phyloP scores from a whole-genome alignment of 805 yeast species.

The Maudiozyma bulderi region DNA sequence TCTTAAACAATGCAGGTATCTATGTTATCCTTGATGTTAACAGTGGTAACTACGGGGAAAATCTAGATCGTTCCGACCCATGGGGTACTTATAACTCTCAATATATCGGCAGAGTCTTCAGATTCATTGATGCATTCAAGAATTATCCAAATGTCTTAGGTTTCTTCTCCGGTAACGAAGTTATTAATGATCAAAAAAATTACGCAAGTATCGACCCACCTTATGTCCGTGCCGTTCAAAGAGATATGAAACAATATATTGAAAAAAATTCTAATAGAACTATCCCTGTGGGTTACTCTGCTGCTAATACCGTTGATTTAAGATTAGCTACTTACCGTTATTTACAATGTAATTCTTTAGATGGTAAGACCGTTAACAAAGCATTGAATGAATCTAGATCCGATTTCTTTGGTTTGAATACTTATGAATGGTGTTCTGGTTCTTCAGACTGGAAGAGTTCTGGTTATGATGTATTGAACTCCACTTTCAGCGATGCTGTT shows the following conservation, averaged over 20 bases:
- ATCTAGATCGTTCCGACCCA: slow-evolving; percentile 67
- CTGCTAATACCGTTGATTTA: slow-evolving; percentile 70
- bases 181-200: slow-evolving; percentile 67
- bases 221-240: slow-evolving; percentile 80
- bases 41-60: slow-evolving; percentile 56
- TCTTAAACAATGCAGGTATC: slow-evolving; percentile 82
- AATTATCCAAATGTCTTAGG: slow-evolving; percentile 78
- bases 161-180: slow-evolving; percentile 86
- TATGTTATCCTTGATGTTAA: slow-evolving; percentile 81
- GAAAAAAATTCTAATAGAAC: slow-evolving; percentile 56
- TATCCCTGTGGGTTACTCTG: slow-evolving; percentile 93
- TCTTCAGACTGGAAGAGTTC: slow-evolving; percentile 51
- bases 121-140: slow-evolving; percentile 76
- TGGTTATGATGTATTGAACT: slow-evolving; percentile 56
- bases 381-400: slow-evolving; percentile 53
- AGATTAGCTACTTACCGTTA: slow-evolving; percentile 70
- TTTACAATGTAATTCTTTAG: slow-evolving; percentile 63
- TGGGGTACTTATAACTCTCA: slow-evolving; percentile 55
- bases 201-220: slow-evolving; percentile 56
- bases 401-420: slow-evolving; percentile 85
- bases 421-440: slow-evolving; percentile 80
- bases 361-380: slow-evolving; percentile 34
- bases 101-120: slow-evolving; percentile 72
- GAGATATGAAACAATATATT: slow-evolving; percentile 84
- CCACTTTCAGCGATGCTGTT: slow-evolving; percentile 47